Conservation (phyloP, 306 rosid species). For the Mimosa bimucronata region DNA sequence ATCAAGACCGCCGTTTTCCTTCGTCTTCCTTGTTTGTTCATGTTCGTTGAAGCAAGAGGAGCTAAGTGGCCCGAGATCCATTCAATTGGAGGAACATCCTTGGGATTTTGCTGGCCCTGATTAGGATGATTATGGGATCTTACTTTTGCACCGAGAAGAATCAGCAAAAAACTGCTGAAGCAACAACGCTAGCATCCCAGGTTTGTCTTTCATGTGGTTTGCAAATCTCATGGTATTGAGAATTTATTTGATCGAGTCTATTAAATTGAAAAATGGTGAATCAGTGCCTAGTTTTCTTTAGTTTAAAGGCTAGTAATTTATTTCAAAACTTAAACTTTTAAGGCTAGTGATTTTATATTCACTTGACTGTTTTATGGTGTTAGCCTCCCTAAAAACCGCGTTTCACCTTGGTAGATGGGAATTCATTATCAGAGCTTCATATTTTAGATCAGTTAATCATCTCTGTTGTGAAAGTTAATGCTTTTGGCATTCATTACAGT, state of each 20-base stretch:
- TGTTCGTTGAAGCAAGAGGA: too few relatives aligned
- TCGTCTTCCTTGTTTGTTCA: too few relatives aligned
- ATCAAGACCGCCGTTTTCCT: too few relatives aligned
- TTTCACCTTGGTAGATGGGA: conserved; percentile 3
- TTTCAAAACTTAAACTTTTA: neutral
- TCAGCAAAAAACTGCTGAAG: conserved; percentile 75
- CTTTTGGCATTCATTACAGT: neutral
- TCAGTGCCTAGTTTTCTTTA: neutral
- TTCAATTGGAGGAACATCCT: conserved; percentile 91
- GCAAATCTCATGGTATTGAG: neutral
- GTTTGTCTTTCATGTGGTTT: conserved; percentile 40
- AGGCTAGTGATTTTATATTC: neutral
- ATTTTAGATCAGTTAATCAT: conserved; percentile 1
- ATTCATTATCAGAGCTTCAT: neutral
- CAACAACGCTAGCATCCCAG: conserved; percentile 62
- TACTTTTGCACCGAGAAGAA: conserved; percentile 71
- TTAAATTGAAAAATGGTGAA: neutral
- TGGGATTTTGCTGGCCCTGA: conserved; percentile 78
- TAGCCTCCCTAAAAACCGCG: neutral
- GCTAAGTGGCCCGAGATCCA: too few relatives aligned
- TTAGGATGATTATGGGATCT: conserved; percentile 89
- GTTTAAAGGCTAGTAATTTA: neutral
- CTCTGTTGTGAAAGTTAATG: conserved; percentile 8
- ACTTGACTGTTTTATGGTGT: neutral
- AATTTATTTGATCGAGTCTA: neutral